Base-by-base conservation (phyloP, 2,329 filamentous ascomycete genomes). In the Aspergillus udagawae region DNA sequence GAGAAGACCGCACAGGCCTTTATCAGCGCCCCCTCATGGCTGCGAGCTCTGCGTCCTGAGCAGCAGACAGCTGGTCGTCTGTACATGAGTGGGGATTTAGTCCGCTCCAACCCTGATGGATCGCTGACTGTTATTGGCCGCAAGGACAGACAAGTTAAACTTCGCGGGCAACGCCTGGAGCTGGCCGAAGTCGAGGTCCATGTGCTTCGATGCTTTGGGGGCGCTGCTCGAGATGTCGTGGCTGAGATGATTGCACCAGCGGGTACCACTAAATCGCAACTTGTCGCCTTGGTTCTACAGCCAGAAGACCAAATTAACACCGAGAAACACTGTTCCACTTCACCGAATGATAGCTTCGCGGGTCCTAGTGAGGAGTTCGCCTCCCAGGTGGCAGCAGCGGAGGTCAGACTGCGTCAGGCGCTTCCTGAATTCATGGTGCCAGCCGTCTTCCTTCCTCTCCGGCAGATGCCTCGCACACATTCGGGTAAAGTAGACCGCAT, bases 51-150 rank as follows among this genome's bases (percentile, higher is more conserved):
- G 20, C 49, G 61, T 20, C 56, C 47, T 12, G 20, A 17, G 47
- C 27, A 29, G 47, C 23, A 23, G 23, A 48, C 59, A 3, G 25
- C 23, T 14, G 58, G 60, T 5, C 63, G 67, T 9, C n/a, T 71
- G 1, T 75, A 73, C 55, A 66, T 62, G 51, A 73, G 70, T 5
- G 72, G 72, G 0, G 72, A 75, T 53, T 57, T 73, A 20, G 67
- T 66, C 1, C 61, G 57, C 38, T 69, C 68, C 52, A 60, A 67
- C 42, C 51, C 55, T 2, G 63, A 70, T 17, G 64, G 63, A 4
- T 52, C 58, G 5, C 48, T 65, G 3, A 23, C 7, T 1, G 57
- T 53, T 20, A n/a, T 61, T n/a, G 61, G 60, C n/a, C 55, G 63
- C 28, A 61, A 59, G n/a, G 60, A 65, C 54, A 45, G 49, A 4